phyloP scores from a whole-genome alignment of 2,329 filamentous ascomycete species.

The Aspergillus sp. region DNA sequence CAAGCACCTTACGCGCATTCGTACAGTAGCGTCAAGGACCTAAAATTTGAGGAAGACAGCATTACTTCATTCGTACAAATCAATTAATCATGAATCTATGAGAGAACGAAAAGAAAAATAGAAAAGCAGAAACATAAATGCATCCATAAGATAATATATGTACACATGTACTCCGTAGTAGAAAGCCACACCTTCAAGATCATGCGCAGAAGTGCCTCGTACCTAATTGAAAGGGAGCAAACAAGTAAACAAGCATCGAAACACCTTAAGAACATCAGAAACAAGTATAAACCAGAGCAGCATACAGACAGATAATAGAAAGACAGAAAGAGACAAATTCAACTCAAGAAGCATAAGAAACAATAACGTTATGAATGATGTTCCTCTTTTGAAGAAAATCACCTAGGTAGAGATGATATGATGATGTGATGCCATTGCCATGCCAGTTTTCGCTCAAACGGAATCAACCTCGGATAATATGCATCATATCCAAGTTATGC shows the following conservation, averaged over 20 bases:
- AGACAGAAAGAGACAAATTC: neutral
- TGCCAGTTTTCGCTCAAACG: constrained; percentile 3
- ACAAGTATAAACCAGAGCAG: neutral
- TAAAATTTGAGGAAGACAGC: too few relatives aligned
- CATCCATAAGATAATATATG: neutral
- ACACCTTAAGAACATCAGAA: neutral
- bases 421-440: constrained; percentile 4
- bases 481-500: constrained; percentile 9
- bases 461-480: constrained; percentile 7
- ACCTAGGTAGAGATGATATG: neutral
- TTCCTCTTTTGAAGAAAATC: neutral
- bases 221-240: neutral
- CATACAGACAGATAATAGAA: too few relatives aligned
- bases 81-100: too few relatives aligned
- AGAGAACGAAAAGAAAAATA: too few relatives aligned
- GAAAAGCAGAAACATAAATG: neutral
- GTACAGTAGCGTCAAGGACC: too few relatives aligned
- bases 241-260: neutral
- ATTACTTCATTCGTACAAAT: too few relatives aligned
- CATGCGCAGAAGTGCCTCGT: neutral
- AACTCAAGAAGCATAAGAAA: neutral
- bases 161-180: neutral
- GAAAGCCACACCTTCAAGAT: neutral
- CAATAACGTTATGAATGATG: neutral
- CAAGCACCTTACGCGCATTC: too few relatives aligned